Evolutionary conservation across 2,329 filamentous ascomycete species (phyloP), one percentile per base, ranked within the genome.

Genomic region (Botrytis fabae): DNA sequence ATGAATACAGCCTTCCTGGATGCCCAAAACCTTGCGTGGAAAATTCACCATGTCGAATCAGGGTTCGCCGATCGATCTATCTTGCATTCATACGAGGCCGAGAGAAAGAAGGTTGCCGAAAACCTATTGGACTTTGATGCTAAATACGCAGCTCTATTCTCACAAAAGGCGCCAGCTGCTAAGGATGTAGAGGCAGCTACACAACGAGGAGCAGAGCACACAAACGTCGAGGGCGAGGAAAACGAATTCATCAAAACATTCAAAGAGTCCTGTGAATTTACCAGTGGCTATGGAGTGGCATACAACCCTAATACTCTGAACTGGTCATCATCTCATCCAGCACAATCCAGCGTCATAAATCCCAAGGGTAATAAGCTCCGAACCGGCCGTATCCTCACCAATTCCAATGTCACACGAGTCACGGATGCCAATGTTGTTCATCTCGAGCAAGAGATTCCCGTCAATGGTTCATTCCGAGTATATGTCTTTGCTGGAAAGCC

Each of bases 1-100:
- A 94, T 94, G 92, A 94, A 94, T 79, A 92, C 92, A 0, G 91
- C 91, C 5, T 93, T 94, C 83, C 85, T 92, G 69, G 92, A 95
- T 77, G 94, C 94, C 0, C 89, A 94, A 74, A 98, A 98, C 82
- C 86, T 98, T 59, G 95, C 95, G 12, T 98, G 95, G 95, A 98
- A 98, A 85, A 93, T 98, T 69, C 95, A 97, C 80, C 90, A 93
- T 51, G 95, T 98, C 16, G 94, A 97, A 81, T 86, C 87, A 40
- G 94, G 94, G 20, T 93, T 97, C 77, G 93, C 94, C 1, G 84
- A 90, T 44, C 91, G 93, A 74, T 88, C 89, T 4, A 86, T 96
- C 28, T 87, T 98, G 69, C 88, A 90, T 75, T 96, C 95, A 0
- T 98, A 98, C 81, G 93, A 98, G 83, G 86, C 87, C 3, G 95